Percentiles rank a stretch among this genome's conserved stretches.
Evolutionary conservation across 805 yeast genomes (phyloP).

Genomic region (Sungouiozyma intestinalis): DNA sequence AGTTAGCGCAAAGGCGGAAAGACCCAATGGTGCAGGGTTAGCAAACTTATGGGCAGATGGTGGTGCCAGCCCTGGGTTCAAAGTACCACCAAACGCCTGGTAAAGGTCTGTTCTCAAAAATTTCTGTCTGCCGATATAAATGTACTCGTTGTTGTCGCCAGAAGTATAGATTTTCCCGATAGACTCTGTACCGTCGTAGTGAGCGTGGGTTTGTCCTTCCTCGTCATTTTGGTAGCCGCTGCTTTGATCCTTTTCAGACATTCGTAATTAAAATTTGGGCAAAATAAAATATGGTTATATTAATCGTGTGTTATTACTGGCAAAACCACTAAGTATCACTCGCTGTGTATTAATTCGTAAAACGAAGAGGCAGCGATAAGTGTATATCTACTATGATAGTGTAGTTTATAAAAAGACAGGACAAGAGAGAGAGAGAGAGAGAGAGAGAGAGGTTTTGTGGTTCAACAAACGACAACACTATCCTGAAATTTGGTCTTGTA

Average conservation of each 20-base stretch:
- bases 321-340: not conserved
- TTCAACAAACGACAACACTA: not conserved
- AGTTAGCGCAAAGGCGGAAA: constrained; percentile 50
- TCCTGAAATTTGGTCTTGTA: not conserved
- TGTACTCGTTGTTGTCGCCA: constrained; percentile 48
- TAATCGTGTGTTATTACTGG: not conserved
- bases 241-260: constrained; percentile 3
- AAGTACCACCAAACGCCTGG: constrained; percentile 72
- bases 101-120: constrained; percentile 51
- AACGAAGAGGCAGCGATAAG: not conserved
- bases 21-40: constrained; percentile 57
- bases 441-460: not conserved
- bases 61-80: constrained; percentile 55
- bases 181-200: constrained; percentile 4
- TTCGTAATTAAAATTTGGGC: not conserved
- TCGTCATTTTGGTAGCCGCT: constrained; percentile 3
- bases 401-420: not conserved
- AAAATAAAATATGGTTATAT: not conserved
- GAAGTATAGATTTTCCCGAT: constrained; percentile 24
- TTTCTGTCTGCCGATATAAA: constrained; percentile 62
- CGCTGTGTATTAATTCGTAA: no score
- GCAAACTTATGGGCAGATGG: constrained; percentile 49
- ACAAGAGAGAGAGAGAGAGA: not conserved
- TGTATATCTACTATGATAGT: not conserved
- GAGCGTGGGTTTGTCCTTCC: not conserved